phyloP scores from a whole-genome alignment of 768 basidiomycete species.

The Phanerochaete sordida region DNA sequence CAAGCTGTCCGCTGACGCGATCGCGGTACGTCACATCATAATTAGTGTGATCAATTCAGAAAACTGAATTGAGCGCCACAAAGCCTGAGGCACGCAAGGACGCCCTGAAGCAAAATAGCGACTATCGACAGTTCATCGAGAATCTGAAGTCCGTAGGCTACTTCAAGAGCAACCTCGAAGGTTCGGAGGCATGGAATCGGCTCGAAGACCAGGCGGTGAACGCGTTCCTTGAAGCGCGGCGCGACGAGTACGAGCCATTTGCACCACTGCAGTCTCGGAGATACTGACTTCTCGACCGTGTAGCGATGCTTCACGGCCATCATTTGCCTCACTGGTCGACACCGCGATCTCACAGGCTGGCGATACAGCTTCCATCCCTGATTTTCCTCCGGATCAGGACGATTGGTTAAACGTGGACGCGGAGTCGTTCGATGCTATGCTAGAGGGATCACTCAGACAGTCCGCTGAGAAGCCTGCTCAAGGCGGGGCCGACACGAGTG shows the following conservation, averaged over 20 bases:
- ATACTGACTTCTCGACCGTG: not conserved
- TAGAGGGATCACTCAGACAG: conserved; percentile 41
- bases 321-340: conserved; percentile 76
- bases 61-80: not conserved
- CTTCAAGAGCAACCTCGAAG: conserved; percentile 76
- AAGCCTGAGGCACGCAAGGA: conserved; percentile 69
- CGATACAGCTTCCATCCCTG: conserved; percentile 20
- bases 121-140: conserved; percentile 69
- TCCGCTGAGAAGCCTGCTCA: conserved; percentile 14
- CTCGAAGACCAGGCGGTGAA: conserved; percentile 69
- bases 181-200: conserved; percentile 70
- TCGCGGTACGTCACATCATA: not conserved
- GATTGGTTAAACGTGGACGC: conserved; percentile 84
- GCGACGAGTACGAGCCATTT: conserved; percentile 52
- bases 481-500: conserved; percentile 39
- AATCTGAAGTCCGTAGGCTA: conserved; percentile 64
- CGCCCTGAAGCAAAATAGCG: conserved; percentile 58
- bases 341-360: conserved; percentile 48
- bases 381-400: conserved; percentile 65
- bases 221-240: conserved; percentile 59
- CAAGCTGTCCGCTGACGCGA: not conserved
- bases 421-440: conserved; percentile 69
- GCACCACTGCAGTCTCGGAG: not conserved
- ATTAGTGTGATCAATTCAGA: not conserved
- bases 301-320: conserved; percentile 60